A percentile compares a stretch with the other conserved stretches of the same genome.
phyloP scores from a whole-genome alignment of 2,329 filamentous ascomycete species.

The Phaeosphaeria sp. region DNA sequence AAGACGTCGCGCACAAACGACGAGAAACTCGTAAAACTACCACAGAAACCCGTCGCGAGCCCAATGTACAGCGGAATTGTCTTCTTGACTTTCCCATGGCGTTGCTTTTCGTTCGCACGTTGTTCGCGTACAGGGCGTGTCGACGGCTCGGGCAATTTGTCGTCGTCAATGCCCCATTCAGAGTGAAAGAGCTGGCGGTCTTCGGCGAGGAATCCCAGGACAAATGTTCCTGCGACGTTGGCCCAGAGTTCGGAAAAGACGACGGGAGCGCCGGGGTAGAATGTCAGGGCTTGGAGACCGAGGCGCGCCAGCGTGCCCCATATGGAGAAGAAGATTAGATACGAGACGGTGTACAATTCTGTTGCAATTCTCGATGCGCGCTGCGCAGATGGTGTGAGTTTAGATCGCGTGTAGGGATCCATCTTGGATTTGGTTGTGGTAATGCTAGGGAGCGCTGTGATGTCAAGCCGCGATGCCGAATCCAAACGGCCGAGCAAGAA shows the following conservation, averaged over 20 bases:
- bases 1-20: conserved; percentile 83
- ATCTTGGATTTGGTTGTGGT: conserved; percentile 7
- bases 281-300: conserved; percentile 78
- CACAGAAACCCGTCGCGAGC: conserved; percentile 84
- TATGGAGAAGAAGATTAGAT: conserved; percentile 85
- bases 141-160: conserved; percentile 27
- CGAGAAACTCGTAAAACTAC: conserved; percentile 89
- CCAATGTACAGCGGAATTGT: conserved; percentile 88
- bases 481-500: conserved; percentile 4
- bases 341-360: conserved; percentile 70
- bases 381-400: conserved; percentile 15
- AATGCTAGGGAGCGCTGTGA: conserved; percentile 40
- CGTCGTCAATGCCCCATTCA: conserved; percentile 62
- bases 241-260: conserved; percentile 82
- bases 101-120: conserved; percentile 48
- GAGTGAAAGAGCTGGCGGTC: conserved; percentile 76
- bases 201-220: conserved; percentile 87
- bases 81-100: conserved; percentile 70
- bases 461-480: conserved; percentile 25
- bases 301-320: conserved; percentile 83
- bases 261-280: conserved; percentile 78
- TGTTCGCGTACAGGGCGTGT: conserved; percentile 1
- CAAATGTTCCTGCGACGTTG: conserved; percentile 79
- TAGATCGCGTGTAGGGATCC: conserved; percentile 15
- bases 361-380: conserved; percentile 42